These are phyloP conservation scores for Hemileccinum rubropunctum DNA, from an alignment of 768 basidiomycete genomes.

Conservation along the genomic window DNA sequence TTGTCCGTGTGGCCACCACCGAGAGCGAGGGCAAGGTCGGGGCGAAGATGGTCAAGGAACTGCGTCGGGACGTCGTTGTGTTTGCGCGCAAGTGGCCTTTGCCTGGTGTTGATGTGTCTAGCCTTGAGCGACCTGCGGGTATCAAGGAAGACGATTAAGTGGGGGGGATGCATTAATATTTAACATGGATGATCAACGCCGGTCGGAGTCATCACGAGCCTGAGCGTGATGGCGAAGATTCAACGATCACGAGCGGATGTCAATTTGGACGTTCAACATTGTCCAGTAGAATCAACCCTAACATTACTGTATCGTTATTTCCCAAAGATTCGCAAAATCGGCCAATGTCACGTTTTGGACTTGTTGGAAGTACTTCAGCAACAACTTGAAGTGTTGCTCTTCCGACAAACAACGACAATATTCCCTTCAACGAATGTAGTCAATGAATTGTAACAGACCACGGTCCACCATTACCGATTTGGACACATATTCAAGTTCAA, in stretches of 20 bases:
- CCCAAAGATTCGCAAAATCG: too few relatives aligned
- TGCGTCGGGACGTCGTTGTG: slow-evolving; percentile 73
- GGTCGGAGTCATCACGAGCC: not conserved
- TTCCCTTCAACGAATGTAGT: too few relatives aligned
- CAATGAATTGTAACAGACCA: too few relatives aligned
- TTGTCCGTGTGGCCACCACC: slow-evolving; percentile 74
- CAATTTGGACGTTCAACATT: slow-evolving; percentile 34
- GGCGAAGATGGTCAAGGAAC: slow-evolving; percentile 62
- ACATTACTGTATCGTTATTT: not conserved
- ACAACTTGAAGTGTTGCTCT: too few relatives aligned
- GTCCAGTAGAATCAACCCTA: slow-evolving; percentile 9
- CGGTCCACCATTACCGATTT: too few relatives aligned
- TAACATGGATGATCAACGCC: slow-evolving; percentile 1
- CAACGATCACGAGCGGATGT: slow-evolving; percentile 45
- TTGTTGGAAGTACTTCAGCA: too few relatives aligned
- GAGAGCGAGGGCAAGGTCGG: slow-evolving; percentile 71
- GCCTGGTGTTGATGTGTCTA: slow-evolving; percentile 70
- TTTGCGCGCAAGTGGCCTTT: slow-evolving; percentile 92
- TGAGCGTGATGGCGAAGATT: slow-evolving; percentile 41
- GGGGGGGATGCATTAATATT: not conserved
- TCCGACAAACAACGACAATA: too few relatives aligned
- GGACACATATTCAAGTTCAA: too few relatives aligned
- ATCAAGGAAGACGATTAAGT: slow-evolving; percentile 50
- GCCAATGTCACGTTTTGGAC: too few relatives aligned
- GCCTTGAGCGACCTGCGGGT: slow-evolving; percentile 57